Evolutionary conservation across 2,329 filamentous ascomycete species (phyloP).

Genomic region (Hypocrella siamensis): DNA sequence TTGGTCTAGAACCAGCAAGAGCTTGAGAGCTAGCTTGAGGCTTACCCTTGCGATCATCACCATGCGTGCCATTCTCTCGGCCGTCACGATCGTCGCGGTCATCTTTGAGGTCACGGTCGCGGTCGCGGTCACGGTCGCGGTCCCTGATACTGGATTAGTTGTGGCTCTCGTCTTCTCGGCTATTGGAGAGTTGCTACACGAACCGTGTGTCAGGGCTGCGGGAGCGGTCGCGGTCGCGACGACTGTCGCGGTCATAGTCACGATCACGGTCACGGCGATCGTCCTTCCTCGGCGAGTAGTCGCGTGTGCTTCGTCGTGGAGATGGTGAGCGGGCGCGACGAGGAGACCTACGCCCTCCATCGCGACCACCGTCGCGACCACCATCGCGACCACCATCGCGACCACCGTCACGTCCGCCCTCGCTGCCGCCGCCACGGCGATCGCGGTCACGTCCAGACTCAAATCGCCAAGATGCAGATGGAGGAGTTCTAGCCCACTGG

Average conservation of each 20-base stretch:
- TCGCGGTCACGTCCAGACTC: slow-evolving; percentile 75
- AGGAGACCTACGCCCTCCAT: slow-evolving; percentile 37
- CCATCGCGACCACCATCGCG: slow-evolving; percentile 49
- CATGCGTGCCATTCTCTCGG: slow-evolving; percentile 65
- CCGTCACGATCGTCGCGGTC: slow-evolving; percentile 59
- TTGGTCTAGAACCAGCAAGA: neutral
- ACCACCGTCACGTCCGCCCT: slow-evolving; percentile 28
- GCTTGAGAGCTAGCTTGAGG: slow-evolving; percentile 9
- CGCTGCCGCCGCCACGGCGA: slow-evolving; percentile 25
- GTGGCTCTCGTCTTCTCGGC: no score
- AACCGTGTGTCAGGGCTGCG: slow-evolving; percentile 52
- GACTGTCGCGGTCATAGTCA: slow-evolving; percentile 61
- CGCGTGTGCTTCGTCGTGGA: slow-evolving; percentile 59
- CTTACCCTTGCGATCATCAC: slow-evolving; percentile 80
- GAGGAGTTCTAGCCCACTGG: slow-evolving; percentile 97
- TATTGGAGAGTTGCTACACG: slow-evolving; percentile 4
- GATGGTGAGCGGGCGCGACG: slow-evolving; percentile 60
- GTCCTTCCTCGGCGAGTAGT: slow-evolving; percentile 80
- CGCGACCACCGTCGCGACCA: slow-evolving; percentile 11
- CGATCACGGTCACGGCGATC: slow-evolving; percentile 70
- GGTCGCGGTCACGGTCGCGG: no score
- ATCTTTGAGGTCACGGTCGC: slow-evolving; percentile 42
- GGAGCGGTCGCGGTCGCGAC: slow-evolving; percentile 62
- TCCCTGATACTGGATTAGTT: no score
- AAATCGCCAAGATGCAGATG: slow-evolving; percentile 96